Evolutionary conservation across 1,284 basidiomycete species (phyloP).

Genomic region (Xerocomus cyaneibrunnescens): DNA sequence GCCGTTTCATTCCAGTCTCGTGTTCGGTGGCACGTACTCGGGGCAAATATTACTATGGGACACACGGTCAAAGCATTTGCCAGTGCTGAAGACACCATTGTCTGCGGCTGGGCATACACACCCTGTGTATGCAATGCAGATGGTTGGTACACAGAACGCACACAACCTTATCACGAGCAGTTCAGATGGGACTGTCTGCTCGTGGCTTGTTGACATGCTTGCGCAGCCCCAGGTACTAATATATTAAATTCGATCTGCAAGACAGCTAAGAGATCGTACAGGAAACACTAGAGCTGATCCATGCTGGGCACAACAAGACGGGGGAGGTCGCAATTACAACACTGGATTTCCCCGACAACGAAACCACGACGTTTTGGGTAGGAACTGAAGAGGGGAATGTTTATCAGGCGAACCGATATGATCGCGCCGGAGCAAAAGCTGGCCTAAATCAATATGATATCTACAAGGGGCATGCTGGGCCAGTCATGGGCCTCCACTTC

Average conservation of each 20-base stretch:
- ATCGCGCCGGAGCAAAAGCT: conserved; percentile 94
- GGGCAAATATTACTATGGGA: conserved; percentile 99
- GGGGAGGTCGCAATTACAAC: conserved; percentile 94
- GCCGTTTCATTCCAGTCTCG: conserved; percentile 95
- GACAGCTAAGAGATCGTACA: conserved; percentile 31
- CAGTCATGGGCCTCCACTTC: conserved; percentile 92
- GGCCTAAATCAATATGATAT: conserved; percentile 90
- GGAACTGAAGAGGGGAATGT: conserved; percentile 98
- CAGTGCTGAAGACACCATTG: conserved; percentile 94
- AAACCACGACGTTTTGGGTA: conserved; percentile 94
- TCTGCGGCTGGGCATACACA: conserved; percentile 96
- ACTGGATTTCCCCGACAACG: conserved; percentile 91
- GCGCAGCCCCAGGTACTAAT: conserved; percentile 84
- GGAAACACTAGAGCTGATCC: conserved; percentile 89
- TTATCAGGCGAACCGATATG: conserved; percentile 94
- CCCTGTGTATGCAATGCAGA: conserved; percentile 96
- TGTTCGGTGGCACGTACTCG: conserved; percentile 97
- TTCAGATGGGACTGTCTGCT: conserved; percentile 95
- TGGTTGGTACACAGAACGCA: conserved; percentile 98
- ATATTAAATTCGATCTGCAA: neutral
- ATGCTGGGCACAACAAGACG: conserved; percentile 90
- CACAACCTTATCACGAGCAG: conserved; percentile 95
- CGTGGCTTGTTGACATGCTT: conserved; percentile 98
- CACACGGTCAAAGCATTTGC: conserved; percentile 93
- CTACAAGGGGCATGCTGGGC: conserved; percentile 90